These are phyloP conservation scores for Periconia macrospinosa DNA, from an alignment of 2,329 filamentous ascomycete genomes.

Conservation along the genomic window DNA sequence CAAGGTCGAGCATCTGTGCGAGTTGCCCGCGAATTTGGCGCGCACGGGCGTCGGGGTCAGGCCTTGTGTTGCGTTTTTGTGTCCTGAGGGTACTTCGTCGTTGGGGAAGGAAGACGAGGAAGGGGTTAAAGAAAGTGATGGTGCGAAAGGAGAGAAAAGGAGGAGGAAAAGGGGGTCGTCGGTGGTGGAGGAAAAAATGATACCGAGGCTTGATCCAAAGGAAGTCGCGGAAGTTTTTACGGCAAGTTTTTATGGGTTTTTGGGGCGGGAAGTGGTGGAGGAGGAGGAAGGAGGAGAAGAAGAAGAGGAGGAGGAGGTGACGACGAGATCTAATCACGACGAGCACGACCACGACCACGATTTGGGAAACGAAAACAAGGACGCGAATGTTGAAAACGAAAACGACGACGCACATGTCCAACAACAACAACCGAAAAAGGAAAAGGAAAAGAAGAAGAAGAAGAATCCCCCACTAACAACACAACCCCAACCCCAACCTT, in stretches of 20 bases:
- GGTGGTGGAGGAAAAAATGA: constrained; percentile 66
- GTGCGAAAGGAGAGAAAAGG: too few relatives aligned
- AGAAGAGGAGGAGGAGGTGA: too few relatives aligned
- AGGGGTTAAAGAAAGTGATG: too few relatives aligned
- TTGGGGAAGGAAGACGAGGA: too few relatives aligned
- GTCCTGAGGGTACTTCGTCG: too few relatives aligned
- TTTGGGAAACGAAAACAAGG: too few relatives aligned
- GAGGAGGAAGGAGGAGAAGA: constrained; percentile 66
- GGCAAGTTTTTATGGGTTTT: constrained; percentile 87
- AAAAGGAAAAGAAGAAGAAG: constrained; percentile 63
- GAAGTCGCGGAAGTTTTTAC: constrained; percentile 96
- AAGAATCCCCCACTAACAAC: too few relatives aligned
- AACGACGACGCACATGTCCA: constrained; percentile 4
- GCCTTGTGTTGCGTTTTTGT: constrained; percentile 63
- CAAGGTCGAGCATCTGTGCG: constrained; percentile 82
- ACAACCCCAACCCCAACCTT: not conserved
- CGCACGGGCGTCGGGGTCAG: constrained; percentile 54
- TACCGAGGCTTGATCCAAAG: constrained; percentile 79
- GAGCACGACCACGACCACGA: constrained; percentile 45
- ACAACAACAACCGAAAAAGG: constrained; percentile 35
- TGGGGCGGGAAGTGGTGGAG: constrained; percentile 52
- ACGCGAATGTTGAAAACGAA: too few relatives aligned
- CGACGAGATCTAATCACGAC: too few relatives aligned
- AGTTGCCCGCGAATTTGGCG: constrained; percentile 65
- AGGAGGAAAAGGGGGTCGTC: too few relatives aligned